Conservation (phyloP, 371 early-diverging fungal genomes). For the Syncephalastrum racemosum region DNA sequence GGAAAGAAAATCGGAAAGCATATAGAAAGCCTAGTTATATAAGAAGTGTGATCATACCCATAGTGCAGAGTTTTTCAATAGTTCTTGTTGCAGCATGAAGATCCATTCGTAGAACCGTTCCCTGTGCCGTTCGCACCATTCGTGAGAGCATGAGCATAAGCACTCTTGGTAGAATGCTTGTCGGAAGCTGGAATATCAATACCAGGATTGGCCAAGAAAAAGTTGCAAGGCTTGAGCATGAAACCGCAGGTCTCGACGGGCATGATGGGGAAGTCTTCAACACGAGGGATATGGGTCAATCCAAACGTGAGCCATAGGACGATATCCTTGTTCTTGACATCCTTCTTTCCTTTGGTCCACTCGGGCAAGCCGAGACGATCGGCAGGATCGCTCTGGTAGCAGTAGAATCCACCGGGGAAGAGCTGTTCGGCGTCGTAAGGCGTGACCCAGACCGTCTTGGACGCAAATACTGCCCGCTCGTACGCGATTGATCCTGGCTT, state of each 20-base stretch:
- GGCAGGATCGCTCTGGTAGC: slow-evolving; percentile 36
- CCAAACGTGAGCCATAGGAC: slow-evolving; percentile 52
- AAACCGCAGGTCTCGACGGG: slow-evolving; percentile 51
- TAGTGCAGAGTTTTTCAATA: no score
- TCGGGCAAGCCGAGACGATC: slow-evolving; percentile 24
- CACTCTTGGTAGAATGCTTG: slow-evolving; percentile 3
- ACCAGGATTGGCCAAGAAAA: slow-evolving; percentile 13
- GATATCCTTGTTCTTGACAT: slow-evolving; percentile 40
- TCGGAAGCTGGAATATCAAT: slow-evolving; percentile 9
- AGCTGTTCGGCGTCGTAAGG: slow-evolving; percentile 40
- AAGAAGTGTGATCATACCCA: no score
- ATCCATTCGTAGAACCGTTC: no score
- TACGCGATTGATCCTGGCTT: slow-evolving; percentile 43
- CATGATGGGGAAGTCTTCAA: slow-evolving; percentile 56
- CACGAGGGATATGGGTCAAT: slow-evolving; percentile 47
- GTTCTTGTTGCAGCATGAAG: no score
- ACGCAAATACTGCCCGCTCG: slow-evolving; percentile 46
- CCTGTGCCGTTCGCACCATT: no score
- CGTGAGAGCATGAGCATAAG: slow-evolving; percentile 2
- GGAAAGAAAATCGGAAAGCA: no score
- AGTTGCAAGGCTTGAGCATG: slow-evolving; percentile 31
- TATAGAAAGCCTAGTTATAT: no score
- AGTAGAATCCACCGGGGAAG: slow-evolving; percentile 51
- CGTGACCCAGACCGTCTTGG: slow-evolving; percentile 49
- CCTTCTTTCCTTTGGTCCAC: slow-evolving; percentile 28